A percentile compares a stretch with the other conserved stretches of the same genome.
Evolutionary conservation across 73 alveolate species (phyloP).

Genomic region (Tetrahymena malaccensis): DNA sequence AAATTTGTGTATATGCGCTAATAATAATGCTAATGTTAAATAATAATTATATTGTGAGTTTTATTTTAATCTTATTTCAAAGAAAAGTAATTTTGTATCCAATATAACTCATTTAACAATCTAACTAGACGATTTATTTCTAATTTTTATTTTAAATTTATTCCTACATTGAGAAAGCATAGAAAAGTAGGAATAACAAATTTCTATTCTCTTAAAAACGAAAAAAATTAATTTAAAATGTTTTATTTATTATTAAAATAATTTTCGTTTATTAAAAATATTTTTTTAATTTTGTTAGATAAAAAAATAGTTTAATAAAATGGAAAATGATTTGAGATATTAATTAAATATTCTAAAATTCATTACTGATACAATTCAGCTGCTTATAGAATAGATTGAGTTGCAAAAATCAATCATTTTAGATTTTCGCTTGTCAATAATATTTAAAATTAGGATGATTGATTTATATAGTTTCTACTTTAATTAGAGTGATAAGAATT

Average conservation of each 20-base stretch:
- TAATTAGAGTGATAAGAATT: neutral
- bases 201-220: neutral
- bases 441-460: neutral
- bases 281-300: too few species aligned
- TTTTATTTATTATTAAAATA: too few species aligned
- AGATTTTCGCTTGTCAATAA: neutral
- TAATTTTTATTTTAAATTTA: neutral
- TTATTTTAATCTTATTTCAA: neutral
- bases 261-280: too few species aligned
- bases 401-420: neutral
- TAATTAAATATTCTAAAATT: neutral
- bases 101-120: neutral
- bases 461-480: neutral
- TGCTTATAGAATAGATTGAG: neutral
- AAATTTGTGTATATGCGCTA: neutral
- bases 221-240: too few species aligned
- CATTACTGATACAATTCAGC: neutral
- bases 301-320: too few species aligned
- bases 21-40: neutral
- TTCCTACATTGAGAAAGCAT: neutral
- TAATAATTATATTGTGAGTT: neutral
- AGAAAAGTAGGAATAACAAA: neutral
- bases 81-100: neutral
- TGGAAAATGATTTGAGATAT: neutral
- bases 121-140: neutral